Percentiles rank a stretch among this genome's conserved stretches.
Conservation (phyloP, 169 alveolate species). For the Perkinsus chesapeaki region DNA sequence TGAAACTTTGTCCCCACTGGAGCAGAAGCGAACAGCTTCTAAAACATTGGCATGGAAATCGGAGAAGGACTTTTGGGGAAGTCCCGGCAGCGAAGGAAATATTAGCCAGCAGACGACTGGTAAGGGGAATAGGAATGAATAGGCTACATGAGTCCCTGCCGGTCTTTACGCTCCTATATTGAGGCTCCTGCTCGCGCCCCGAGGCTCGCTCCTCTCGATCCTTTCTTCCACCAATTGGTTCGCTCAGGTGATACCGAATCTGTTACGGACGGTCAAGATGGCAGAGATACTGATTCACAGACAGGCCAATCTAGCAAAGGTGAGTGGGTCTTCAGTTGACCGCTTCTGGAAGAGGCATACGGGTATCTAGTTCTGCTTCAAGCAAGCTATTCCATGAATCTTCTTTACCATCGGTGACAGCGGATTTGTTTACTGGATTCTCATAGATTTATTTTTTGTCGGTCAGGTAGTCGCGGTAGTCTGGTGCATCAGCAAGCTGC, state of each 20-base stretch:
- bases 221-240: too few species aligned
- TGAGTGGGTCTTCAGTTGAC: too few species aligned
- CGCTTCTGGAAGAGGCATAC: not conserved
- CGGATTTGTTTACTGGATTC: not conserved
- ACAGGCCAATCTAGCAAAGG: too few species aligned
- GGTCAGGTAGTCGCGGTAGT: not conserved
- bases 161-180: too few species aligned
- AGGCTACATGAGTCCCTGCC: too few species aligned
- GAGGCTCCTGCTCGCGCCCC: too few species aligned
- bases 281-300: too few species aligned
- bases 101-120: not conserved
- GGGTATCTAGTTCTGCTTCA: not conserved
- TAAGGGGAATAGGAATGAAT: too few species aligned
- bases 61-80: not conserved
- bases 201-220: too few species aligned
- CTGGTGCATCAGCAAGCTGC: not conserved
- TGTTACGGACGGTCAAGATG: not conserved
- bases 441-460: too few species aligned
- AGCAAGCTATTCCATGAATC: not conserved
- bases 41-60: not conserved
- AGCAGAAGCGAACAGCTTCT: not conserved
- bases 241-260: not conserved
- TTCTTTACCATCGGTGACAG: not conserved
- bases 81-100: not conserved
- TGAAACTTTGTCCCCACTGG: not conserved